Percentiles rank a stretch among this genome's conserved stretches.
Conservation (phyloP, 495 filamentous ascomycete genomes). For the Aspergillus haitiensis region DNA sequence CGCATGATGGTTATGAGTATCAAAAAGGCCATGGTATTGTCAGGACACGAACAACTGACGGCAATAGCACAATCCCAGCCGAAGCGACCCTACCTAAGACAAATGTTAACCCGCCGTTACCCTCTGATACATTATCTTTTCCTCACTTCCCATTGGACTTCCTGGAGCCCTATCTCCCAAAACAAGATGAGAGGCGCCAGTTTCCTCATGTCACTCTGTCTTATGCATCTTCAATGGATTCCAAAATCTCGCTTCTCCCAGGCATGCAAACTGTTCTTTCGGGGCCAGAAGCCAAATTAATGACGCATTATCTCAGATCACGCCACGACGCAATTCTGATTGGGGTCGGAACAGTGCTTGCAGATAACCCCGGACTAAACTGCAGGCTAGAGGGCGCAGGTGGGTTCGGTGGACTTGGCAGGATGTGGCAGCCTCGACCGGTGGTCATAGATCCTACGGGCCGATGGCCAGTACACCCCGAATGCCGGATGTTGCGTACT, state of each 20-base stretch:
- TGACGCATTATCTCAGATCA: slow-evolving; percentile 87
- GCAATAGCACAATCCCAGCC: slow-evolving; percentile 16
- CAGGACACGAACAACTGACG: slow-evolving; percentile 29
- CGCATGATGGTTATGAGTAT: slow-evolving; percentile 54
- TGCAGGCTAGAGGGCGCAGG: slow-evolving; percentile 64
- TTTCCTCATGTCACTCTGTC: slow-evolving; percentile 70
- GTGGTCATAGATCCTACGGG: slow-evolving; percentile 73
- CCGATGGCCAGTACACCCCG: slow-evolving; percentile 62
- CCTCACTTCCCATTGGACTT: slow-evolving; percentile 47
- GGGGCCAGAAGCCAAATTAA: slow-evolving; percentile 75
- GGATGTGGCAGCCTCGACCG: slow-evolving; percentile 70
- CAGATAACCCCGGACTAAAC: slow-evolving; percentile 84
- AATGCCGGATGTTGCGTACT: slow-evolving; percentile 62
- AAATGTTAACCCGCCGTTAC: slow-evolving; percentile 32
- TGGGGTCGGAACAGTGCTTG: slow-evolving; percentile 77
- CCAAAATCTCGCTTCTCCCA: slow-evolving; percentile 68
- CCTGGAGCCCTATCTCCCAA: slow-evolving; percentile 50
- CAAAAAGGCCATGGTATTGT: slow-evolving; percentile 53
- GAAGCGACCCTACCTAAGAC: slow-evolving; percentile 19
- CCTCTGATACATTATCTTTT: slow-evolving; percentile 48
- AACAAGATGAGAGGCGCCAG: slow-evolving; percentile 30
- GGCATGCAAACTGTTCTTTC: slow-evolving; percentile 78
- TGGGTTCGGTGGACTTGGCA: slow-evolving; percentile 50
- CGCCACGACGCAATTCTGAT: slow-evolving; percentile 82
- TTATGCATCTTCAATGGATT: slow-evolving; percentile 88